Conservation (phyloP, 2,329 filamentous ascomycete genomes). For the Verruconis gallopava region DNA sequence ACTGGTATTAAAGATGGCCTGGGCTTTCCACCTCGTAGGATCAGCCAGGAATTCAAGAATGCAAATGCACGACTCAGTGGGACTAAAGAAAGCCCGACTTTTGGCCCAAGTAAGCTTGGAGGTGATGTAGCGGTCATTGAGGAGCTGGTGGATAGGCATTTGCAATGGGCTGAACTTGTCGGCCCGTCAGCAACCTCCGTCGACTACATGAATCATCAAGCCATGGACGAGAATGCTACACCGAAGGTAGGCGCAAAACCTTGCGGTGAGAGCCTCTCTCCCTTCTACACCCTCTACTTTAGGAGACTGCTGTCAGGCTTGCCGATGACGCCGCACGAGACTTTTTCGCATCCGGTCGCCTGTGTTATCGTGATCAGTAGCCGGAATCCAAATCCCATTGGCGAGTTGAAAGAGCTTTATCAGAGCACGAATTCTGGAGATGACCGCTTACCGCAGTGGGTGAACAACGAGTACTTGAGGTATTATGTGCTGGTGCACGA, state of each 20-base stretch:
- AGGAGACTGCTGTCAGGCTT: slow-evolving; percentile 70
- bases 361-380: slow-evolving; percentile 94
- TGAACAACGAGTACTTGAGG: slow-evolving; percentile 80
- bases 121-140: slow-evolving; percentile 59
- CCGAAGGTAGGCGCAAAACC: not conserved
- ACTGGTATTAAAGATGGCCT: slow-evolving; percentile 50
- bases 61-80: slow-evolving; percentile 16
- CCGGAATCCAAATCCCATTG: slow-evolving; percentile 67
- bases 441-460: slow-evolving; percentile 65
- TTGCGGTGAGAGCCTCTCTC: slow-evolving; percentile 18
- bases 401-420: slow-evolving; percentile 75
- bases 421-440: slow-evolving; percentile 69
- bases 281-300: slow-evolving; percentile 77
- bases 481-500: slow-evolving; percentile 97
- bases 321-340: slow-evolving; percentile 72
- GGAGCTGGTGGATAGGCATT: slow-evolving; percentile 63
- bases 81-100: slow-evolving; percentile 16
- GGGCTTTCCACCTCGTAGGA: slow-evolving; percentile 24
- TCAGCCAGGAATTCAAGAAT: slow-evolving; percentile 24
- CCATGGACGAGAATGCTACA: slow-evolving; percentile 13
- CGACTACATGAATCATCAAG: slow-evolving; percentile 31
- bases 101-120: slow-evolving; percentile 25
- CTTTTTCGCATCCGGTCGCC: slow-evolving; percentile 87
- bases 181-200: slow-evolving; percentile 2
- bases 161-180: slow-evolving; percentile 56